phyloP scores from a whole-genome alignment of 2,329 filamentous ascomycete species.

The Aspergillus quadrilineatus region DNA sequence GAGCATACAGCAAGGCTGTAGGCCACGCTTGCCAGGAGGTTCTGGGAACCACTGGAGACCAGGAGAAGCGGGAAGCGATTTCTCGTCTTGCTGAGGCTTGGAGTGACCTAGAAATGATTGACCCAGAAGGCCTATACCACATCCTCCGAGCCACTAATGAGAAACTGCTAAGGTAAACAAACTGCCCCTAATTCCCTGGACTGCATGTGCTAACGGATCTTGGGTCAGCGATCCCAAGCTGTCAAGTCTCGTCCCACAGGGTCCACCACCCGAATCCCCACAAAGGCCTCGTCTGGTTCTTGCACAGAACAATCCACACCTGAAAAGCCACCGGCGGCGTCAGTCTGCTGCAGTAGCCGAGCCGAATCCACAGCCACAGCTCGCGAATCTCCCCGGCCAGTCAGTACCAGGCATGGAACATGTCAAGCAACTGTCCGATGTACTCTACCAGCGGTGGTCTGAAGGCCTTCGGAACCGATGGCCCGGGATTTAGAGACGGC shows the following conservation, averaged over 20 bases:
- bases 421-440: constrained; percentile 81
- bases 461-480: constrained; percentile 75
- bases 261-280: constrained; percentile 42
- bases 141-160: constrained; percentile 75
- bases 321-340: constrained; percentile 72
- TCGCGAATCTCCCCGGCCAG: constrained; percentile 55
- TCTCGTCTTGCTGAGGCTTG: constrained; percentile 83
- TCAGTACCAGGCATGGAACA: constrained; percentile 80
- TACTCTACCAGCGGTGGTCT: constrained; percentile 86
- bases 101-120: constrained; percentile 76
- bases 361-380: constrained; percentile 38
- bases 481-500: constrained; percentile 41
- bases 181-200: not conserved
- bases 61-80: constrained; percentile 77
- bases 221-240: constrained; percentile 40
- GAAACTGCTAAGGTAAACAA: constrained; percentile 56
- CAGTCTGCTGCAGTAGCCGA: constrained; percentile 48
- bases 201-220: constrained; percentile 14
- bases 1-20: constrained; percentile 76
- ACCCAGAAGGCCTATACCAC: constrained; percentile 87
- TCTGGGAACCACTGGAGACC: constrained; percentile 71
- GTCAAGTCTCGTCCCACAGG: constrained; percentile 38
- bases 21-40: constrained; percentile 82
- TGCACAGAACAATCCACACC: constrained; percentile 78
- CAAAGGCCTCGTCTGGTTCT: constrained; percentile 67